Evolutionary conservation across 1,139 yeast genomes (phyloP), one percentile per base, ranked within the genome.

Genomic region (Kluyveromyces marxianus): DNA sequence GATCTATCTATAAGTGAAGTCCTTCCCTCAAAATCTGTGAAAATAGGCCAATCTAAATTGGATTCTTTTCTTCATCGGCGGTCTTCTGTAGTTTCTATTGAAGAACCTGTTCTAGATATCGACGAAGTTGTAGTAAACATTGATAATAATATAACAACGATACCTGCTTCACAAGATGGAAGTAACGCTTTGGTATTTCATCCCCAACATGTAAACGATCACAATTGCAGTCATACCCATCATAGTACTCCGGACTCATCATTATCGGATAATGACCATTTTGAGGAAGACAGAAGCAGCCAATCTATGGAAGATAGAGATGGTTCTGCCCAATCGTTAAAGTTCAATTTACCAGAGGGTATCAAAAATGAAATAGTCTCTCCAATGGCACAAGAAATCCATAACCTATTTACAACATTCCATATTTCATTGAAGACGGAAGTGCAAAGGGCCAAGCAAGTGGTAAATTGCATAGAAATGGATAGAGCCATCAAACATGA

Each of bases 111-210:
- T 4, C 42, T 42, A 25, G 47, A 37, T n/a, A 38, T 35, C n/a
- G 50, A 48, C 33, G 48, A 45, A 26, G 42, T 53, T 7, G 45
- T 48, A 2, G 45, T 57, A 29, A 55, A 57, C 39, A 55, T 58
- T 27, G 62, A 57, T 33, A 59, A 55, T 31, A 47, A 45, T 7
- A 44, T 40, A 7, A 34, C 38, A 10, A 40, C 38, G 3, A 32
- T 28, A n/a, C 38, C 43, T 7, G 43, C 32, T 4, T 40, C 43
- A 34, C 32, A 31, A 34, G 43, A 40, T 34, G 25, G 34, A 10
- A 21, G 35, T 21, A 31, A 40, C 26, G 35, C 34, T 6, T 21
- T 40, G n/a, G 30, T 40, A 4, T 10, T 40, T 29, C 43, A 40
- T 8, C 30, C 43, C 10, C 31, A n/a, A 21, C n/a, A 27, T 4